Percentiles rank a stretch among this genome's conserved stretches.
phyloP scores from a whole-genome alignment of 2,329 filamentous ascomycete genomes.

The Diaporthe sp. region DNA sequence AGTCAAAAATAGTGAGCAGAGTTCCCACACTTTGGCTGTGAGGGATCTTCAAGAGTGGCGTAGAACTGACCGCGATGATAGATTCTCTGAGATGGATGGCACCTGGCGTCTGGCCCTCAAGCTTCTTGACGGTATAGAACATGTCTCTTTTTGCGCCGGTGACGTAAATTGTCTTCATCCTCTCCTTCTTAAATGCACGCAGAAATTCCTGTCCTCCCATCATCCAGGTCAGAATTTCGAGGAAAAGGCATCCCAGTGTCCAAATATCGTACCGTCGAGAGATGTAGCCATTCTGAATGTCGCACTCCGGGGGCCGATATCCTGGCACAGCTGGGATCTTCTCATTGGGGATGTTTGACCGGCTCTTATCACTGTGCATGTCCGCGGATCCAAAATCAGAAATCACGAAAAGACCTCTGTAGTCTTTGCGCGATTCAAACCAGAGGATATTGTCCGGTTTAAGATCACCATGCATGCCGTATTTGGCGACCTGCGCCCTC shows the following conservation, averaged over 20 bases:
- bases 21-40: not conserved
- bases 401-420: not conserved
- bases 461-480: not conserved
- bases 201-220: not conserved
- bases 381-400: not conserved
- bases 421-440: not conserved
- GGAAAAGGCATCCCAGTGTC: not conserved
- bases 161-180: not conserved
- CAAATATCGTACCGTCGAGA: not conserved
- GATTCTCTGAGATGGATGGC: not conserved
- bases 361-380: not conserved
- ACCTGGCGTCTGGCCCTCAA: not conserved
- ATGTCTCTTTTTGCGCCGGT: not conserved
- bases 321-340: not conserved
- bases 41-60: accelerated
- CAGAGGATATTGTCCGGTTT: not conserved
- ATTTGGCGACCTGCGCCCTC: not conserved
- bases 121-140: not conserved
- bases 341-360: constrained; percentile 12
- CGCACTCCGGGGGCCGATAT: constrained; percentile 16
- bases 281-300: not conserved
- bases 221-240: not conserved
- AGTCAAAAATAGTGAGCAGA: not conserved
- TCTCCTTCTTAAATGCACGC: not conserved
- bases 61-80: not conserved